A percentile compares a stretch with the other conserved stretches of the same genome.
Evolutionary conservation across 2,329 filamentous ascomycete species (phyloP).

Genomic region (Arthrobotrys sphaeroides): DNA sequence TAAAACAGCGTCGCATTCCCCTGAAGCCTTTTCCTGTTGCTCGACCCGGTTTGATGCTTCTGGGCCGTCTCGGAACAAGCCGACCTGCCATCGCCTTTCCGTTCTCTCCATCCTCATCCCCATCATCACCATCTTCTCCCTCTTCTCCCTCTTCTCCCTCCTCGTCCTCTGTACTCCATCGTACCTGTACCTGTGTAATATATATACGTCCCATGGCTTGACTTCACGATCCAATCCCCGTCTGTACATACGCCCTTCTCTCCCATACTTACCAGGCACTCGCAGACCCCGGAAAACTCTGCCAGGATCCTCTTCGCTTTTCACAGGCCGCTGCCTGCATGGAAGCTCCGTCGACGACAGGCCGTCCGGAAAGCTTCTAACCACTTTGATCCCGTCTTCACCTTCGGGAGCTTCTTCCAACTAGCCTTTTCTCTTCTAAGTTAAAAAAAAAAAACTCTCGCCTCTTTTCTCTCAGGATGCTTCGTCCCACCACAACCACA

Average conservation of each 20-base stretch:
- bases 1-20: background rate
- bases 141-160: background rate
- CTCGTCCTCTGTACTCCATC: background rate
- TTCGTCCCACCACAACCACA: constrained; percentile 43
- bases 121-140: background rate
- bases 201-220: too few species aligned
- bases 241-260: background rate
- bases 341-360: too few species aligned
- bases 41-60: background rate
- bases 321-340: too few species aligned
- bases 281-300: too few species aligned
- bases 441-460: too few species aligned
- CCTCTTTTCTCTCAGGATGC: constrained; percentile 18
- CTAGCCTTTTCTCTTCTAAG: constrained; percentile 1
- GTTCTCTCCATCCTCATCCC: background rate
- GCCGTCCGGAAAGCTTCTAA: background rate
- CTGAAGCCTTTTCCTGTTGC: background rate
- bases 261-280: too few species aligned
- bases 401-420: background rate
- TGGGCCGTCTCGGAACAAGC: constrained; percentile 23
- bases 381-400: background rate
- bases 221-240: too few species aligned
- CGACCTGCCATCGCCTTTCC: background rate
- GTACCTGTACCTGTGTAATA: too few species aligned
- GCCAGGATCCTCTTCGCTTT: too few species aligned